These are phyloP conservation scores for Xerocomellus chrysenteron DNA, from an alignment of 768 basidiomycete genomes.

Conservation along the genomic window DNA sequence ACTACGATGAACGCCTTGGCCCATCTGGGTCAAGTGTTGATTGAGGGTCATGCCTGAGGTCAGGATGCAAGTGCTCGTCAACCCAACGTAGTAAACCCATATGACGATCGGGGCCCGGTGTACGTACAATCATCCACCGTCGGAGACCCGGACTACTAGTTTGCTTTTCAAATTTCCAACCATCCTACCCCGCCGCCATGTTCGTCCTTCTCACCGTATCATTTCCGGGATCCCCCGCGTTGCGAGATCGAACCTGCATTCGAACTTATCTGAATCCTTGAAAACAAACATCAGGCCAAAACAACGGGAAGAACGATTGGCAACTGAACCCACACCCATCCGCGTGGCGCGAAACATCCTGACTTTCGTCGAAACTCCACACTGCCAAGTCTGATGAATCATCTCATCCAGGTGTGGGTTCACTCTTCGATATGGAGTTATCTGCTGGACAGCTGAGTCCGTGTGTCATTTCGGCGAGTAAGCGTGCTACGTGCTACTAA, in stretches of 20 bases:
- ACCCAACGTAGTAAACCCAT: not conserved
- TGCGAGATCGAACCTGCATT: not conserved
- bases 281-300: not conserved
- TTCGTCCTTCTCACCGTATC: not conserved
- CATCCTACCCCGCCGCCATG: not conserved
- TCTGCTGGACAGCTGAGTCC: not conserved
- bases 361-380: not conserved
- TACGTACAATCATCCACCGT: not conserved
- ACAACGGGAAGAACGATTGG: not conserved
- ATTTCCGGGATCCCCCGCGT: not conserved
- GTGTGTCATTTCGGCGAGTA: not conserved
- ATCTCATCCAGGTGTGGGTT: not conserved
- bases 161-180: not conserved
- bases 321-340: not conserved
- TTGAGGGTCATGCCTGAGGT: not conserved
- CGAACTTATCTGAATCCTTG: not conserved
- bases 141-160: not conserved
- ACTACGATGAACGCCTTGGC: not conserved
- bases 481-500: not conserved
- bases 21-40: not conserved
- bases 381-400: not conserved
- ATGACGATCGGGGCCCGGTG: not conserved
- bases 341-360: not conserved
- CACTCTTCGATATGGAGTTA: constrained; percentile 1
- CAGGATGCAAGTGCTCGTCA: not conserved